A percentile compares a stretch with the other conserved stretches of the same genome.
Conservation (phyloP, 768 basidiomycete species). For the Cyclocybe aegerita region DNA sequence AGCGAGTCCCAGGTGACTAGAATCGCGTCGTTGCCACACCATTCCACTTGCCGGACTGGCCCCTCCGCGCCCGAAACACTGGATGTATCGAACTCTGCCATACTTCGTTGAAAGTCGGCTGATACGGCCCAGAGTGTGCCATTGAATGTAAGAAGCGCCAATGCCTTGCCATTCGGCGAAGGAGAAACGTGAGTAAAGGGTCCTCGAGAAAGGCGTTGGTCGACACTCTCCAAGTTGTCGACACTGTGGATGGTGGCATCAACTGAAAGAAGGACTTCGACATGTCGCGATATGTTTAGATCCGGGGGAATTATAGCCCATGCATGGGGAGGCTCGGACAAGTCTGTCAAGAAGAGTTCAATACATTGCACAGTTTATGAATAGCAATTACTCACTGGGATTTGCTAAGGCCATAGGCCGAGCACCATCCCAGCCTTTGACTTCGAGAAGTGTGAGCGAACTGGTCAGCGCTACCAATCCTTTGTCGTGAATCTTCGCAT, state of each 20-base stretch:
- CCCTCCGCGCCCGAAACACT: constrained; percentile 55
- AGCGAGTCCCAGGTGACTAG: constrained; percentile 79
- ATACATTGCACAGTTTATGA: constrained; percentile 7
- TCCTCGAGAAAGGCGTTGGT: constrained; percentile 85
- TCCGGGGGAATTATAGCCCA: constrained; percentile 94
- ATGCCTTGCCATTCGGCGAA: constrained; percentile 92
- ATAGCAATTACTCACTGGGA: constrained; percentile 51
- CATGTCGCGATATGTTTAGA: constrained; percentile 83
- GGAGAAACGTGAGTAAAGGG: constrained; percentile 87
- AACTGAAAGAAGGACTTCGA: constrained; percentile 84
- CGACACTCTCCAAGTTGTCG: constrained; percentile 85
- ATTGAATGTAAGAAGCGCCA: constrained; percentile 76
- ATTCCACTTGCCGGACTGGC: constrained; percentile 71
- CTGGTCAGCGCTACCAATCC: constrained; percentile 87
- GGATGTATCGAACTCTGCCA: constrained; percentile 83
- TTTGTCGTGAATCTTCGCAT: constrained; percentile 82
- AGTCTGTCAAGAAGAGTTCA: constrained; percentile 36
- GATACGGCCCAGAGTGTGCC: constrained; percentile 93
- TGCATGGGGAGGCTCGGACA: constrained; percentile 76
- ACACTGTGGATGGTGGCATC: constrained; percentile 80
- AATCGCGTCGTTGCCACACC: constrained; percentile 97
- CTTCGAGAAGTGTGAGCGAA: constrained; percentile 74
- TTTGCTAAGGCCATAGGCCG: constrained; percentile 72
- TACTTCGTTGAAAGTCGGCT: constrained; percentile 83
- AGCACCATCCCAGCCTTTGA: constrained; percentile 85